A percentile compares a stretch with the other conserved stretches of the same genome.
These are phyloP conservation scores for Paratinospora sagittata DNA, from an alignment of 164 flowering plant genomes.

Conservation along the genomic window DNA sequence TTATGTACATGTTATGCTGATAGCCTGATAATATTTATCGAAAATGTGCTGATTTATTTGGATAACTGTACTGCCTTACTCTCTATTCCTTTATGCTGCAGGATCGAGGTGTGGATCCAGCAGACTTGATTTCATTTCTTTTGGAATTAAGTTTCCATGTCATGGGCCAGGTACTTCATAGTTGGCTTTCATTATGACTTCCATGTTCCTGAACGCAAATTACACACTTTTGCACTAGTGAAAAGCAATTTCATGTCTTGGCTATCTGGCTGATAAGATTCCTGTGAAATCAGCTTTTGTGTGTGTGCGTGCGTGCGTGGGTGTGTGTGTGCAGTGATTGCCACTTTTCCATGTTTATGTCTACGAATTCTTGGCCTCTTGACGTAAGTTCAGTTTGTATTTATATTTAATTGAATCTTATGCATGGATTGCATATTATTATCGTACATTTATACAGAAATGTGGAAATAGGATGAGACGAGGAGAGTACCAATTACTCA, in stretches of 20 bases:
- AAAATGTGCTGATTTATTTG: not conserved
- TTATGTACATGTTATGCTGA: not conserved
- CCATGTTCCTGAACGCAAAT: not conserved
- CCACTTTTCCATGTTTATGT: no score
- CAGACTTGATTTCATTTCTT: conserved; percentile 83
- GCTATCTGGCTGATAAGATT: no score
- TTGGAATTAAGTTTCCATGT: conserved; percentile 93
- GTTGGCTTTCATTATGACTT: not conserved
- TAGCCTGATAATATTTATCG: not conserved
- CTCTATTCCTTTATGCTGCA: conserved; percentile 26
- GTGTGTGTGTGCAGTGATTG: no score
- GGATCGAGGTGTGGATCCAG: conserved; percentile 75
- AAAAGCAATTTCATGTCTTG: not conserved
- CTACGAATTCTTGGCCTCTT: no score
- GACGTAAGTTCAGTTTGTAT: no score
- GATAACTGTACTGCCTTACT: not conserved
- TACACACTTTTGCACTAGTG: not conserved
- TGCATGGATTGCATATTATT: no score
- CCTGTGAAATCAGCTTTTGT: no score
- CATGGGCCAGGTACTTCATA: conserved; percentile 65
- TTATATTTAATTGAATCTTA: no score
- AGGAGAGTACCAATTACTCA: no score
- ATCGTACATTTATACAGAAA: no score
- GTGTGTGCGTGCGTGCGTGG: no score
- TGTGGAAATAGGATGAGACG: no score